These are phyloP conservation scores for Saposhnikovia divaricata DNA, from an alignment of 129 eudicot genomes.

Conservation along the genomic window DNA sequence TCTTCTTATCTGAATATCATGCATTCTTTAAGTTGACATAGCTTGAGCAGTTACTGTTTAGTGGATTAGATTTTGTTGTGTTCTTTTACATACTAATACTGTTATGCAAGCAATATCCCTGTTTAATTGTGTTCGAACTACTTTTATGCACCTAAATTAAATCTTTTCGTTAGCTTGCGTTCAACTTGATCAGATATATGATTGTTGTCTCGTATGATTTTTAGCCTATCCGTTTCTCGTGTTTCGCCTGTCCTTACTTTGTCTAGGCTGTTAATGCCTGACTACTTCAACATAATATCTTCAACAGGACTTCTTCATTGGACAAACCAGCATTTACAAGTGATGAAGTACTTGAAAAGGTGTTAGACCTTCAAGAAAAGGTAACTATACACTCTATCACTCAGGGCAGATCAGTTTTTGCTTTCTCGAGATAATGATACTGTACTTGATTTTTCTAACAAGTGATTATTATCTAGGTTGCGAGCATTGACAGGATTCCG, in stretches of 20 bases:
- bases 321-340: conserved; percentile 70
- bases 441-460: not conserved
- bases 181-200: too few species aligned
- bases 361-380: conserved; percentile 75
- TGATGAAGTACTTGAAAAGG: conserved; percentile 64
- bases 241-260: not conserved
- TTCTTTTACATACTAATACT: not conserved
- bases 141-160: not conserved
- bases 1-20: not conserved
- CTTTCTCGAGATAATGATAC: not conserved
- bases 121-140: not conserved
- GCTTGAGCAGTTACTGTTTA: not conserved
- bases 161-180: too few species aligned
- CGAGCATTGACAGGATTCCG: conserved; percentile 62
- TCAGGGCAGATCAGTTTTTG: not conserved
- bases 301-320: conserved; percentile 54
- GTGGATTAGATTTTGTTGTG: not conserved
- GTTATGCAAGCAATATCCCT: not conserved
- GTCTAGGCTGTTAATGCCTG: not conserved
- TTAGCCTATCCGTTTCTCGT: not conserved
- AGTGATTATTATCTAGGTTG: conserved; percentile 40
- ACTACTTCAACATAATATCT: not conserved
- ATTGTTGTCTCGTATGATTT: not conserved
- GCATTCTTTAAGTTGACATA: not conserved
- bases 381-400: conserved; percentile 19